Percentiles rank a stretch among this genome's conserved stretches.
Evolutionary conservation across 257 asterid species (phyloP).

Genomic region (Solanum dulcamara): DNA sequence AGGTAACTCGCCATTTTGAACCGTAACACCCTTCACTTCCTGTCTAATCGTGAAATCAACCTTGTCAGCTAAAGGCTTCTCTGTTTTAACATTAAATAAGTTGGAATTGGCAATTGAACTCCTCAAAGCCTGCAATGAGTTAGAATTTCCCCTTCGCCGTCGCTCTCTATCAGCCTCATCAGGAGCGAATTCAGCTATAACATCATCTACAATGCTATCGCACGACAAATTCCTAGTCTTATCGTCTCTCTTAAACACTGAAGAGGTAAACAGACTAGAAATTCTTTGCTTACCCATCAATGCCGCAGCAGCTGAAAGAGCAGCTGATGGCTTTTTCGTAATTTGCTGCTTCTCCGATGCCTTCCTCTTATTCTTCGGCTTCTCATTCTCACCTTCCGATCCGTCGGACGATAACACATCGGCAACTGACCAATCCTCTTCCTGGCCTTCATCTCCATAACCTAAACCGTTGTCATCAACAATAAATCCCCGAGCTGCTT

Average conservation of each 20-base stretch:
- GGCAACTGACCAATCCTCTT: conserved; percentile 81
- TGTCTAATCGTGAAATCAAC: conserved; percentile 16
- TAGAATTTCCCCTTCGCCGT: conserved; percentile 41
- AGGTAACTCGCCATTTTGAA: conserved; percentile 12
- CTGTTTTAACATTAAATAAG: conserved; percentile 20
- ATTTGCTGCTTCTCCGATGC: conserved; percentile 46
- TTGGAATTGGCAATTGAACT: conserved; percentile 6
- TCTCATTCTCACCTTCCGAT: conserved; percentile 55
- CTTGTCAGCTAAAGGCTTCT: conserved; percentile 23
- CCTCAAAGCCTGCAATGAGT: conserved; percentile 6
- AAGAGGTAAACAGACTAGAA: conserved; percentile 67
- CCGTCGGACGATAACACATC: conserved; percentile 48
- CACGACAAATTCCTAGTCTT: conserved; percentile 34
- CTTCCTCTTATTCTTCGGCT: conserved; percentile 47
- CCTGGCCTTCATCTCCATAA: conserved; percentile 92
- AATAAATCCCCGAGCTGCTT: conserved; percentile 57
- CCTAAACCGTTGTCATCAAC: conserved; percentile 87
- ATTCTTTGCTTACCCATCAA: conserved; percentile 84
- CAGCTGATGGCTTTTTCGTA: conserved; percentile 52
- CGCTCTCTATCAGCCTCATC: conserved; percentile 79
- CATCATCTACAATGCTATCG: conserved; percentile 79
- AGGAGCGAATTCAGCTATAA: conserved; percentile 87
- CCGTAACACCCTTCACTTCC: conserved; percentile 10
- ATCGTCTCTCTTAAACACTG: conserved; percentile 68
- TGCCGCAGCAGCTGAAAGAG: conserved; percentile 64